phyloP scores from a whole-genome alignment of 495 filamentous ascomycete genomes.

The Daldinia childiae region DNA sequence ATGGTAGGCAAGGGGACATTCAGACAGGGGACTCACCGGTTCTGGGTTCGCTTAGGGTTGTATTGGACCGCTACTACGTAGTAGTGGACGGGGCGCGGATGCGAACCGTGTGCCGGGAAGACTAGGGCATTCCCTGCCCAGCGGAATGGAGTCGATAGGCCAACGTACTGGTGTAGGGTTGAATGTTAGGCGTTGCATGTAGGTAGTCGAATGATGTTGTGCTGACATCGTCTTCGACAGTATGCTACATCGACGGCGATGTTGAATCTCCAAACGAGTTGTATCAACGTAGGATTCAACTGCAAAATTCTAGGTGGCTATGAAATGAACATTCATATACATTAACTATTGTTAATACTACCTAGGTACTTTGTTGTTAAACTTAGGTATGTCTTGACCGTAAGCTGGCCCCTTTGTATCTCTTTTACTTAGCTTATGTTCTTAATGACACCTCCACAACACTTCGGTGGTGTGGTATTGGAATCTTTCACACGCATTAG shows the following conservation, averaged over 20 bases:
- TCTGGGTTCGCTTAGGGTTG: constrained; percentile 40
- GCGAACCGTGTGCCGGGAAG: constrained; percentile 32
- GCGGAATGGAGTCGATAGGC: constrained; percentile 24
- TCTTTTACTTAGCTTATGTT: neutral
- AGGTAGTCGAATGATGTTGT: constrained; percentile 29
- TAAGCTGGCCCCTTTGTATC: neutral
- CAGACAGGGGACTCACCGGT: constrained; percentile 36
- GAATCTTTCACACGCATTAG: constrained; percentile 8
- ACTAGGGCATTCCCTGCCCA: constrained; percentile 27
- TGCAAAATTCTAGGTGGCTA: neutral
- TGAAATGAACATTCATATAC: neutral
- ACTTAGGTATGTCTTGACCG: neutral
- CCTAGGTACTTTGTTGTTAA: neutral
- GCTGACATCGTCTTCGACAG: constrained; percentile 8
- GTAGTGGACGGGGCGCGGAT: constrained; percentile 34
- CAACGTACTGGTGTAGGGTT: constrained; percentile 20
- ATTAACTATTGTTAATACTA: neutral
- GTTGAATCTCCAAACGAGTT: neutral
- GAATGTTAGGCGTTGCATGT: constrained; percentile 14
- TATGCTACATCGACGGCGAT: neutral
- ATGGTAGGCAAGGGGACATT: constrained; percentile 24
- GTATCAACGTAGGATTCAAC: neutral
- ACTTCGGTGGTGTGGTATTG: constrained; percentile 10
- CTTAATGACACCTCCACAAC: neutral
- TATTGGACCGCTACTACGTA: constrained; percentile 33